Percentiles rank a stretch among this genome's conserved stretches.
Conservation (phyloP, 2,329 filamentous ascomycete genomes). For the Fusarium burgessii region DNA sequence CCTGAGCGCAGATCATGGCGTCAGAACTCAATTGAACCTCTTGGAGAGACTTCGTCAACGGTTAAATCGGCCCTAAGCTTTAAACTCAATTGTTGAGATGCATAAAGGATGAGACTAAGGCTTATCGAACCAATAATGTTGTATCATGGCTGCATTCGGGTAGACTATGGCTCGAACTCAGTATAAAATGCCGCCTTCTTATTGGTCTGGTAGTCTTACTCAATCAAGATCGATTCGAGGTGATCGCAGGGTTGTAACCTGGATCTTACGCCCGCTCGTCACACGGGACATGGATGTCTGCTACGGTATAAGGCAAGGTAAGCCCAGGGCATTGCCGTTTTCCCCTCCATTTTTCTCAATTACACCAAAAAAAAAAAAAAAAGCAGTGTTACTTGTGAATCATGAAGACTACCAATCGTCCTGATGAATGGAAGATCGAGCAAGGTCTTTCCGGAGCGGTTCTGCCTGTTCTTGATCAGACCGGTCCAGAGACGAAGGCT, state of each 20-base stretch:
- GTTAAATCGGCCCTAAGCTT: not conserved
- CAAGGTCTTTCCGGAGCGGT: conserved; percentile 61
- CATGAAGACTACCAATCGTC: conserved; percentile 44
- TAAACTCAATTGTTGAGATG: not conserved
- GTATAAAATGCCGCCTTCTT: not conserved
- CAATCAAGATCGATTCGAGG: not conserved
- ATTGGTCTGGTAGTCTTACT: conserved; percentile 13
- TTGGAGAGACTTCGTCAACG: too few species aligned
- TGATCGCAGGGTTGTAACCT: not conserved
- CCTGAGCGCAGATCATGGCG: too few species aligned
- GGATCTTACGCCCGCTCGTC: not conserved
- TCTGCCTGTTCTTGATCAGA: conserved; percentile 61
- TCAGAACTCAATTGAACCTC: too few species aligned
- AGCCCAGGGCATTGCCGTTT: not conserved
- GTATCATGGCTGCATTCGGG: not conserved
- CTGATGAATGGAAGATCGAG: conserved; percentile 67
- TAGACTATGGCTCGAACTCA: not conserved
- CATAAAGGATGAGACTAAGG: not conserved
- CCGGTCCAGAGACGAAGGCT: conserved; percentile 50
- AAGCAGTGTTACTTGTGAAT: not conserved
- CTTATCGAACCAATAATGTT: conserved; percentile 8
- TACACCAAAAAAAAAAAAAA: too few species aligned
- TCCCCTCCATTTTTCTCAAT: not conserved
- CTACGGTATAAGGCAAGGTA: not conserved
- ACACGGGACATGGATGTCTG: not conserved